These are phyloP conservation scores for Babesia divergens DNA, from an alignment of 169 alveolate genomes.

Conservation along the genomic window DNA sequence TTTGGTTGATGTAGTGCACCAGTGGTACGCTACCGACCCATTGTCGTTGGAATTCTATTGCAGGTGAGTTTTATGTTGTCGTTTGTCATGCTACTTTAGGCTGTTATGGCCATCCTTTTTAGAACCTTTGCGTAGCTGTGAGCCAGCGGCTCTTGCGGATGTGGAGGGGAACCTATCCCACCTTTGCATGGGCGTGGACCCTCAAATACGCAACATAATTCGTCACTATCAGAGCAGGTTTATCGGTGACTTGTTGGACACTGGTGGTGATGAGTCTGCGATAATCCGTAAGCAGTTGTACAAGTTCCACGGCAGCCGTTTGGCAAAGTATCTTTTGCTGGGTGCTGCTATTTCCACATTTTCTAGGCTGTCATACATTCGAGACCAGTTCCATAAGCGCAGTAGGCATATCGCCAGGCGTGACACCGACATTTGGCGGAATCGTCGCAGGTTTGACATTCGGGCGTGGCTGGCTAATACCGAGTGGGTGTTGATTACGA, in stretches of 20 bases:
- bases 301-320: constrained; percentile 55
- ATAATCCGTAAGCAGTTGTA: constrained; percentile 8
- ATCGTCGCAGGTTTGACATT: constrained; percentile 19
- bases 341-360: constrained; percentile 45
- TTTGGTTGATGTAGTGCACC: constrained; percentile 23
- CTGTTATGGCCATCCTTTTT: constrained; percentile 19
- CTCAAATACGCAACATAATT: background rate
- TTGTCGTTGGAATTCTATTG: constrained; percentile 32
- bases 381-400: background rate
- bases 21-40: constrained; percentile 31
- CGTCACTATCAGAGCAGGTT: constrained; percentile 19
- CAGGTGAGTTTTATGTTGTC: constrained; percentile 3
- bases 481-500: constrained; percentile 30
- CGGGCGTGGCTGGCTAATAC: constrained; percentile 37
- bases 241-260: constrained; percentile 11
- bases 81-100: background rate
- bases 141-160: background rate
- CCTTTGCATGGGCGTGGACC: constrained; percentile 33
- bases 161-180: constrained; percentile 4
- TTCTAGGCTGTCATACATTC: background rate
- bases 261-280: background rate
- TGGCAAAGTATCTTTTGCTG: constrained; percentile 30
- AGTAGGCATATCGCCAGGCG: background rate
- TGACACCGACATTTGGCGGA: constrained; percentile 9
- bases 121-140: background rate